These are phyloP conservation scores for Pontederia crassipes DNA, from an alignment of 176 grass and related monocot species.

Conservation along the genomic window DNA sequence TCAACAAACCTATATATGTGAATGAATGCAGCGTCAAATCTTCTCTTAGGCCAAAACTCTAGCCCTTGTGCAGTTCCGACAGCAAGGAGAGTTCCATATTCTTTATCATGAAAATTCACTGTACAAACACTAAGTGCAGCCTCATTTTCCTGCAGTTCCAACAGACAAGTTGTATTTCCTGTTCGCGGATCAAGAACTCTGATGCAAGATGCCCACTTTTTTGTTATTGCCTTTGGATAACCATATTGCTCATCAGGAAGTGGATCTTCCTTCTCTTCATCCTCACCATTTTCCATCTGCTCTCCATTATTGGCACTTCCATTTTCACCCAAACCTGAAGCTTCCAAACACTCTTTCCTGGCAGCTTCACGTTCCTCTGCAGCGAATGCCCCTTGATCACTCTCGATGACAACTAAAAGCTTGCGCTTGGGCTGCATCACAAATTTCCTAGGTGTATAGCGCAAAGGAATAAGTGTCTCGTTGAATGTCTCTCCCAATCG, in stretches of 20 bases:
- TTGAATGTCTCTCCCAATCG: slow-evolving; percentile 92
- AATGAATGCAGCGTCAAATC: slow-evolving; percentile 68
- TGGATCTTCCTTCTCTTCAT: slow-evolving; percentile 43
- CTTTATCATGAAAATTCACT: slow-evolving; percentile 98
- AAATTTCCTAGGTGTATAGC: slow-evolving; percentile 93
- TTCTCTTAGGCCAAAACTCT: slow-evolving; percentile 82
- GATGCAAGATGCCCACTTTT: slow-evolving; percentile 95
- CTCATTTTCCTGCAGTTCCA: slow-evolving; percentile 92
- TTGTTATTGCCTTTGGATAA: slow-evolving; percentile 84
- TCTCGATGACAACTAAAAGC: slow-evolving; percentile 80
- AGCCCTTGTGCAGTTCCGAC: slow-evolving; percentile 92
- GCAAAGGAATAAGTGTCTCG: slow-evolving; percentile 76
- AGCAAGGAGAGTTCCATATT: slow-evolving; percentile 74
- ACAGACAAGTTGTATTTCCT: slow-evolving; percentile 69
- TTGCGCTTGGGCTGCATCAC: slow-evolving; percentile 83
- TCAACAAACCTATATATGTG: slow-evolving; percentile 98
- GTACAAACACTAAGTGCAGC: slow-evolving; percentile 86
- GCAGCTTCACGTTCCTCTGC: slow-evolving; percentile 87
- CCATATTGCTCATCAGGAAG: slow-evolving; percentile 94
- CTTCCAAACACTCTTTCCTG: slow-evolving; percentile 79
- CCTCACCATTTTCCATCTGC: slow-evolving; percentile 81
- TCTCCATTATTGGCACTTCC: slow-evolving; percentile 51
- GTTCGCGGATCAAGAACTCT: slow-evolving; percentile 93
- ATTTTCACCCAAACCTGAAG: slow-evolving; percentile 55
- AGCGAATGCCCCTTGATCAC: slow-evolving; percentile 77